These are phyloP conservation scores for Vigna angularis DNA, from an alignment of 306 rosid genomes.

Conservation along the genomic window DNA sequence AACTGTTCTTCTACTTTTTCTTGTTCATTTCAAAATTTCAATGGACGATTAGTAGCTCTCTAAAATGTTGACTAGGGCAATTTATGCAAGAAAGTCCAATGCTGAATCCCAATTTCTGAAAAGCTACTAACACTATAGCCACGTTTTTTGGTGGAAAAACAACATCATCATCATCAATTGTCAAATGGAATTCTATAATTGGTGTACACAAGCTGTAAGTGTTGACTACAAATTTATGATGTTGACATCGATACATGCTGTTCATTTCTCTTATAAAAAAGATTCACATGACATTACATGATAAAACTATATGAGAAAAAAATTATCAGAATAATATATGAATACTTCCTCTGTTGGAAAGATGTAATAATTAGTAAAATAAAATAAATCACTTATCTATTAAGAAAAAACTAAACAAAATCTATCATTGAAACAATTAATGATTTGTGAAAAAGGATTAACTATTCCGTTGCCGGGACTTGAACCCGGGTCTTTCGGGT, in stretches of 20 bases:
- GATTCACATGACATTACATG: too few relatives aligned
- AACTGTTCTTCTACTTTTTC: background rate
- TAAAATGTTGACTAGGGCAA: background rate
- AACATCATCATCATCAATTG: background rate
- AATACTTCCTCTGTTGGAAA: too few relatives aligned
- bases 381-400: too few relatives aligned
- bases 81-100: too few relatives aligned
- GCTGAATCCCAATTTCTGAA: background rate
- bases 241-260: background rate
- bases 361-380: too few relatives aligned
- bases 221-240: background rate
- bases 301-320: too few relatives aligned
- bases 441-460: too few relatives aligned
- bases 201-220: background rate
- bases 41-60: background rate
- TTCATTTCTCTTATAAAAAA: background rate
- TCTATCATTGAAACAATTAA: too few relatives aligned
- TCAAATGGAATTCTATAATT: background rate
- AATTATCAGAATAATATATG: too few relatives aligned
- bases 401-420: too few relatives aligned
- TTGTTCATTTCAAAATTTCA: background rate
- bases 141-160: background rate
- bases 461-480: slow-evolving; percentile 59
- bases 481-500: slow-evolving; percentile 61
- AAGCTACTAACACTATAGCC: background rate